Conservation (phyloP, 2,329 filamentous ascomycete genomes). For the Pyrenochaeta sp. region DNA sequence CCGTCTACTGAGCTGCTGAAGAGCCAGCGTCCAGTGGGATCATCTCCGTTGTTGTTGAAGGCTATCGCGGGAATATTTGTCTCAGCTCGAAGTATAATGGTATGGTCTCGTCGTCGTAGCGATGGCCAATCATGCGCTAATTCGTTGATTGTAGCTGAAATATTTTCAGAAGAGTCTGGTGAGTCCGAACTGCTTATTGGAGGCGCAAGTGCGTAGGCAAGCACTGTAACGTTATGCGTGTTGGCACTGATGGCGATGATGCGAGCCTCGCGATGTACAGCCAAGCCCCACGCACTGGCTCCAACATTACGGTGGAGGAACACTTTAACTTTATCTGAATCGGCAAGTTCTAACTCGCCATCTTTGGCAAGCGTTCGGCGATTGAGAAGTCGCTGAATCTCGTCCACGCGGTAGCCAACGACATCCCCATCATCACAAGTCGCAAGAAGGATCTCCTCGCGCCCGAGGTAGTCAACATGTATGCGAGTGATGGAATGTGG, state of each 20-base stretch:
- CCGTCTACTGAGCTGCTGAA: constrained; percentile 66
- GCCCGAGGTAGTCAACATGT: constrained; percentile 55
- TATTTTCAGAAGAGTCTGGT: constrained; percentile 4
- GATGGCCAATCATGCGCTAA: constrained; percentile 27
- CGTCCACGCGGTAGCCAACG: constrained; percentile 49
- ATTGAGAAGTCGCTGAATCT: constrained; percentile 36
- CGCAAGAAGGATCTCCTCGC: constrained; percentile 60
- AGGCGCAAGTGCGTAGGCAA: constrained; percentile 64
- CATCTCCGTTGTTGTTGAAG: constrained; percentile 67
- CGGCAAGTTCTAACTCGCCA: constrained; percentile 11
- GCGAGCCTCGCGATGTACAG: constrained; percentile 81
- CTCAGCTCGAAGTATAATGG: constrained; percentile 25
- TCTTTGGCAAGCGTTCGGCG: constrained; percentile 1
- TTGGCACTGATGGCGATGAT: constrained; percentile 90
- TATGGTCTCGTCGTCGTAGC: constrained; percentile 36
- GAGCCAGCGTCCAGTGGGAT: constrained; percentile 64
- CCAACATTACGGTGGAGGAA: constrained; percentile 83
- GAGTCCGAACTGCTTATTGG: not conserved
- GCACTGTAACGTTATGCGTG: constrained; percentile 65
- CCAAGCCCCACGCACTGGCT: constrained; percentile 85
- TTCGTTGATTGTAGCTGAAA: not conserved
- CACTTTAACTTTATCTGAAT: constrained; percentile 56
- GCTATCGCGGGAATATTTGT: constrained; percentile 66
- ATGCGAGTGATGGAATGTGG: constrained; percentile 58
- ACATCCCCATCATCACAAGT: constrained; percentile 66